These are phyloP conservation scores for Polysphondylium violaceum DNA, from an alignment of 78 protist genomes.

Conservation along the genomic window DNA sequence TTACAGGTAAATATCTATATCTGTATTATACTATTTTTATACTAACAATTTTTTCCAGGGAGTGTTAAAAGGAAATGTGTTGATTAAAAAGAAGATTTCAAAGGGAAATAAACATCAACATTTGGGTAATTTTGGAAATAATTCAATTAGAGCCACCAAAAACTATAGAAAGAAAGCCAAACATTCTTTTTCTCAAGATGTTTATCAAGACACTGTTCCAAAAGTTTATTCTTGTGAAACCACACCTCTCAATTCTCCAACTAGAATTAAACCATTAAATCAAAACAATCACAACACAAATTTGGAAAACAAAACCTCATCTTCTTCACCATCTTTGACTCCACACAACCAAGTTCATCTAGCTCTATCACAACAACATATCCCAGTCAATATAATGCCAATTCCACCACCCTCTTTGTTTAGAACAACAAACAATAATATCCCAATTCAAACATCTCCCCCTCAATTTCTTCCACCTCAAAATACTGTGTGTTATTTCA, in stretches of 20 bases:
- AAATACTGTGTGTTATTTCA: too few species aligned
- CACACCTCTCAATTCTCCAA: not conserved
- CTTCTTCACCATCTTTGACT: not conserved
- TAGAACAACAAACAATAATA: not conserved
- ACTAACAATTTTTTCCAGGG: not conserved
- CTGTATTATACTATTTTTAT: not conserved
- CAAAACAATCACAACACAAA: not conserved
- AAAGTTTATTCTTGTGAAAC: too few species aligned
- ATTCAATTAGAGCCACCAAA: not conserved
- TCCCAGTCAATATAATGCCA: conserved; percentile 9
- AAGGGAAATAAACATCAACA: not conserved
- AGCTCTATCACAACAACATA: not conserved
- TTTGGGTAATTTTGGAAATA: conserved; percentile 5
- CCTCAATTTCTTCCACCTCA: too few species aligned
- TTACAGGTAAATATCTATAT: not conserved
- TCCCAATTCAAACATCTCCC: not conserved
- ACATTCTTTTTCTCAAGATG: too few species aligned
- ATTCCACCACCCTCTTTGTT: conserved; percentile 4
- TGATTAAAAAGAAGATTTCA: not conserved
- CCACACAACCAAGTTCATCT: not conserved
- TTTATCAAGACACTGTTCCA: too few species aligned
- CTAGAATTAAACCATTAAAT: not conserved
- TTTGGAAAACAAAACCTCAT: not conserved
- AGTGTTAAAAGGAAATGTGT: conserved; percentile 1
- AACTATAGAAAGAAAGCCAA: conserved; percentile 2